Base-by-base conservation (phyloP, 2,329 filamentous ascomycete species). In the Rhynchosporium graminicola region DNA sequence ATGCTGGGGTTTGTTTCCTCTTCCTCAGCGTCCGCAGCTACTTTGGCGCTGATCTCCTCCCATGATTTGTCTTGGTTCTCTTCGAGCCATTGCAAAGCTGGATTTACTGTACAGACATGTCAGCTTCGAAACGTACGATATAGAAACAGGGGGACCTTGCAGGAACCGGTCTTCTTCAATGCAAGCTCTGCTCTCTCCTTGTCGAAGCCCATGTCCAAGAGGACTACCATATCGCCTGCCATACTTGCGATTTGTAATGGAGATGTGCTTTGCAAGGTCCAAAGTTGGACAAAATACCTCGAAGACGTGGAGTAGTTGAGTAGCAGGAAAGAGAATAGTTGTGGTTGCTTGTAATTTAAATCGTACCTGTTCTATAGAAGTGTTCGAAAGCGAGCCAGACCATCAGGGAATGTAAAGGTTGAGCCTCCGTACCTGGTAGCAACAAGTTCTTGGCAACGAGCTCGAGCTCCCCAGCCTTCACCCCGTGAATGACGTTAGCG, bases 81-180 rank as follows among this genome's bases (percentile, higher is more conserved):
- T 74, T 96, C 93, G 1, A 99, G 84, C 95, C 95, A 99, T 78
- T 97, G 91, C 62, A 99, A 84, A 58, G 95, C 95, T 69, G 88
- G 89, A 74, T 95, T 89, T 52, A 97, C 91, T 94, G 36, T 57
- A 56, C 20, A 20, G 28, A 70, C 7, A 9, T 3, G 45, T 67
- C 46, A 70, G 69, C 7, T 65, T 60, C 40, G 31, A 15, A 9
- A n/a, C 7, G 36, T 38, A 12, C 42, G 9, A 29, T 59, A 51
- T 57, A 42, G 38, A 54, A 28, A 56, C 28, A 47, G 20, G 10
- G 26, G 26, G 40, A 31, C 80, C 89, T 78, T 80, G 92, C 92
- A 78, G 62, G 90, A 90, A 65, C 92, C 92, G 12, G 87, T 85
- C 73, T 90, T 91, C 78, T 94, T 91, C 67, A 97, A 82, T 42